These are phyloP conservation scores for Prinsepia uniflora DNA, from an alignment of 306 rosid genomes.

Conservation along the genomic window DNA sequence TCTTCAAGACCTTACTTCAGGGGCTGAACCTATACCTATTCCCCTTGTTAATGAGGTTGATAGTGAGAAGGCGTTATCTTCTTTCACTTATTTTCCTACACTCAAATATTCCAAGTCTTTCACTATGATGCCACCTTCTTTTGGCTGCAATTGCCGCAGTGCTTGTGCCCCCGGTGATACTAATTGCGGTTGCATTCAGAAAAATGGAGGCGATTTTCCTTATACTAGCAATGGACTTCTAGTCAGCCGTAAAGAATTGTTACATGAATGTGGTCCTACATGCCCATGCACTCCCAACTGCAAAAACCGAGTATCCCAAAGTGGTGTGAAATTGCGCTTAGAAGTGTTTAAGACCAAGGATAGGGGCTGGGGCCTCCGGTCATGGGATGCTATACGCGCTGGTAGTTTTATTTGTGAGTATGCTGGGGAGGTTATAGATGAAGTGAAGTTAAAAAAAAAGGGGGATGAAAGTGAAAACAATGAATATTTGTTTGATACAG, in stretches of 20 bases:
- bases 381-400: constrained; percentile 61
- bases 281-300: constrained; percentile 58
- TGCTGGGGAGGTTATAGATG: constrained; percentile 60
- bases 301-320: constrained; percentile 57
- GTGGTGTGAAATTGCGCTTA: constrained; percentile 41
- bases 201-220: constrained; percentile 58
- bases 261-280: constrained; percentile 61
- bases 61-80: constrained; percentile 42
- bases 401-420: constrained; percentile 65
- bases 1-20: constrained; percentile 49
- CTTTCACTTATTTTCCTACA: constrained; percentile 47
- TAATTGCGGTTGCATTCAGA: constrained; percentile 54
- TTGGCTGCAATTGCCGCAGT: constrained; percentile 43
- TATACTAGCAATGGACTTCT: constrained; percentile 46
- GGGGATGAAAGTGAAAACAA: constrained; percentile 30
- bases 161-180: constrained; percentile 51
- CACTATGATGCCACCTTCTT: constrained; percentile 29
- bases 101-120: constrained; percentile 41
- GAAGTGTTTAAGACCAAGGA: constrained; percentile 60
- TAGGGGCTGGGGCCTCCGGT: constrained; percentile 70
- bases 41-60: constrained; percentile 67
- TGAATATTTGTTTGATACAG: constrained; percentile 56
- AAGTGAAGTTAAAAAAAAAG: constrained; percentile 21
- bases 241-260: constrained; percentile 45
- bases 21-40: constrained; percentile 52